Conservation (phyloP, 495 filamentous ascomycete genomes). For the Aspergillus nidulans region DNA sequence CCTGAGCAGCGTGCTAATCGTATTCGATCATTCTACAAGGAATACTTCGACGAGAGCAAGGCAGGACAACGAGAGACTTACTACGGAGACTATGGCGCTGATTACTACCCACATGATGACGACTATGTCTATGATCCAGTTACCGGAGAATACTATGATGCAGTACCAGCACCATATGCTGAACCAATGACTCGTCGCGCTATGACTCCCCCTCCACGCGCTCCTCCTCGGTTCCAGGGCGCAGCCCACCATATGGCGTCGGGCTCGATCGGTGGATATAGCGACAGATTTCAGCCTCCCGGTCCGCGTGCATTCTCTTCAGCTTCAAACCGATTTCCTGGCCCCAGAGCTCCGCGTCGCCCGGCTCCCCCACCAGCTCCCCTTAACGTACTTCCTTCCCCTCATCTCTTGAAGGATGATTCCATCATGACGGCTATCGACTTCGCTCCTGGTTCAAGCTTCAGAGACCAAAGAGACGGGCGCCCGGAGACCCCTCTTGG, state of each 20-base stretch:
- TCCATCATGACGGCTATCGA: conserved; percentile 70
- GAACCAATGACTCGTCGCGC: conserved; percentile 82
- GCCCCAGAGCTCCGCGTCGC: conserved; percentile 48
- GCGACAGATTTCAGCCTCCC: conserved; percentile 38
- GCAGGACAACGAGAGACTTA: conserved; percentile 48
- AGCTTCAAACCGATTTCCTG: conserved; percentile 55
- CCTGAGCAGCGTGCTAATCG: conserved; percentile 92
- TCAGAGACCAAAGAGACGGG: conserved; percentile 63
- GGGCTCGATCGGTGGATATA: conserved; percentile 42
- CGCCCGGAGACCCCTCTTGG: conserved; percentile 79
- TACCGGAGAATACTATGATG: conserved; percentile 68
- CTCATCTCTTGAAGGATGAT: conserved; percentile 82
- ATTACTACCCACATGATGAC: conserved; percentile 52
- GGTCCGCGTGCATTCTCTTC: conserved; percentile 64
- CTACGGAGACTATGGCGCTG: conserved; percentile 65
- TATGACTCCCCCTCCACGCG: conserved; percentile 92
- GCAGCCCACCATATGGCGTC: conserved; percentile 42
- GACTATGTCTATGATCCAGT: conserved; percentile 67
- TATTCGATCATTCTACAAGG: conserved; percentile 98
- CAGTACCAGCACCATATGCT: conserved; percentile 60
- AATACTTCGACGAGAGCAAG: conserved; percentile 92
- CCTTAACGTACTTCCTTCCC: conserved; percentile 75
- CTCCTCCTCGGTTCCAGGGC: conserved; percentile 66
- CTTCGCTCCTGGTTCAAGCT: conserved; percentile 76
- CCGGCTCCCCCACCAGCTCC: conserved; percentile 69